A percentile compares a stretch with the other conserved stretches of the same genome.
These are phyloP conservation scores for Globisporangium radiosum DNA, from an alignment of 352 stramenopile genomes.

Conservation along the genomic window DNA sequence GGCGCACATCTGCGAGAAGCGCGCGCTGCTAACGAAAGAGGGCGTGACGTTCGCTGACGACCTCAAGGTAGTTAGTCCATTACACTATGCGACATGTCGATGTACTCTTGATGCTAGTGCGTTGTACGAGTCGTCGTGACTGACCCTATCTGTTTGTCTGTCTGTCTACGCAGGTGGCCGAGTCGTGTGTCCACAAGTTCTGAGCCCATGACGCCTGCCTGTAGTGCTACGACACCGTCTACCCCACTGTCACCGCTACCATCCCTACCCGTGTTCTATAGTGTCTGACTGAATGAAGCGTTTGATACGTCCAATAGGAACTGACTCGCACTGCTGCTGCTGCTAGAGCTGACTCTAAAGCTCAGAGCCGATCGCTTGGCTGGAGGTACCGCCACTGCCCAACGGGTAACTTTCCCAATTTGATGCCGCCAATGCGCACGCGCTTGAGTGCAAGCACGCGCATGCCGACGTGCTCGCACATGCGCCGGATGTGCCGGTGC, in stretches of 20 bases:
- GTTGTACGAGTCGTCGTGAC: background rate
- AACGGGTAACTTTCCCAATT: conserved; percentile 56
- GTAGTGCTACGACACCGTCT: too few species aligned
- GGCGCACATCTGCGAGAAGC: conserved; percentile 63
- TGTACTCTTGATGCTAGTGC: too few species aligned
- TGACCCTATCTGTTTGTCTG: background rate
- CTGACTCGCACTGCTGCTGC: background rate
- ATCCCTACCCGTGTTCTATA: too few species aligned
- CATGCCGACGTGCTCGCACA: conserved; percentile 91
- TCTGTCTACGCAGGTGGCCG: conserved; percentile 28
- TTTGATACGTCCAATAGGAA: background rate
- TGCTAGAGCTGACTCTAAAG: background rate
- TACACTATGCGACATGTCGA: background rate
- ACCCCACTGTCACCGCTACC: too few species aligned
- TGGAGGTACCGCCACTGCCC: conserved; percentile 82
- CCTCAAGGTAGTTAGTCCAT: conserved; percentile 34
- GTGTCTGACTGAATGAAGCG: background rate
- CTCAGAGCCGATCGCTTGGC: conserved; percentile 46
- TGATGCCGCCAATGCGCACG: conserved; percentile 87
- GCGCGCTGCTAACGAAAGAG: conserved; percentile 47
- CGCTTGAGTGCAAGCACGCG: conserved; percentile 88
- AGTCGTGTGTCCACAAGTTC: conserved; percentile 44
- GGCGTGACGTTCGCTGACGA: conserved; percentile 55
- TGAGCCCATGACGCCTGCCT: background rate
- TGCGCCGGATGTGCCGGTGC: conserved; percentile 95